Evolutionary conservation across 129 eudicot genomes (phyloP), one percentile per base, ranked within the genome.

Genomic region (Dittrichia graveolens): DNA sequence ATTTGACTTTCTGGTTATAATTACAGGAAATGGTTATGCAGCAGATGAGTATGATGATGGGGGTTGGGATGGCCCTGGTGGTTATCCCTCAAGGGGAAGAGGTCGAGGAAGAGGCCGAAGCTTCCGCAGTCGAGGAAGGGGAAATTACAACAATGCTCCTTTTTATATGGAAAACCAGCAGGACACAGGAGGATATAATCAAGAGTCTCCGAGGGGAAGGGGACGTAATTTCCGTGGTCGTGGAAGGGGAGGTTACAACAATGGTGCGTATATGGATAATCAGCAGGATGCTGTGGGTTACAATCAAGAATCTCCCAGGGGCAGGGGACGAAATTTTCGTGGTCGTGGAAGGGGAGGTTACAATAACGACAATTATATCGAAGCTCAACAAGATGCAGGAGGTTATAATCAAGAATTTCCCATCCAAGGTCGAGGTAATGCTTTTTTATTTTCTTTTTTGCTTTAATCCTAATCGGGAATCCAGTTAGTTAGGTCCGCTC

Each of bases 281-380:
- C 97, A 84, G 76, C 86, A 82, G 66, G 91, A 86, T 67, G 82
- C 74, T 14, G 93, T 88, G 34, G 96, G 89, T 41, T 90, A 90
- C 82, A 79, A 77, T 75, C 88, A 87, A 74, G 99, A 87, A 46
- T 75, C 84, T 62, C 89, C 94, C 13, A 85, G 95, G 73, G 96
- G 95, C 24, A 81, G 95, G 62, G 96, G 96, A 0, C 92, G 92
- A 75, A 74, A 55, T 56, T 85, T 79, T 62, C 92, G 90, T 71
- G 95, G 92, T 39, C 98, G 92, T 81, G 98, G 96, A 69, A 85
- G 98, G 59, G 96, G 94, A 42, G 90, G 90, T 16, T 87, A 81
- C 62, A 55, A 80, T 69, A 71, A 78, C 61, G 88, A 82, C 7
- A 86, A 86, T 59, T 89, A 77, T 80, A n/a, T 75, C 54, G 95